A percentile compares a stretch with the other conserved stretches of the same genome.
Evolutionary conservation across 331 rosid species (phyloP).

Genomic region (Cydonia oblonga): DNA sequence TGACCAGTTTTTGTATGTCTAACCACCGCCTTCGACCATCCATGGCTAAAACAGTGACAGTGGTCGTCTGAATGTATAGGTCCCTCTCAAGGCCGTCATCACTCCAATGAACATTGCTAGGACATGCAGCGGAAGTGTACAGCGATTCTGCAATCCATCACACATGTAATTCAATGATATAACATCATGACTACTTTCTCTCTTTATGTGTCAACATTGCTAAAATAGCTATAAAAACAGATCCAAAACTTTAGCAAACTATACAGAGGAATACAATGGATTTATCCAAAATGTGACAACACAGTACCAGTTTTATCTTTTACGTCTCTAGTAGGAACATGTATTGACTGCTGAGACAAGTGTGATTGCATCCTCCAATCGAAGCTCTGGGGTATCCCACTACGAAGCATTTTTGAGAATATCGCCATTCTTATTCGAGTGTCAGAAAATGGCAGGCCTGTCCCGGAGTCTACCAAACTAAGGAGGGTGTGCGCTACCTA

Average conservation of each 20-base stretch:
- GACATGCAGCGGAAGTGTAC: conserved; percentile 46
- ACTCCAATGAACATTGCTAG: conserved; percentile 64
- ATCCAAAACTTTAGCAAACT: neutral
- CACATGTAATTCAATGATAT: neutral
- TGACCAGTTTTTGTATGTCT: conserved; percentile 86
- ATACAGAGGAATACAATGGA: neutral
- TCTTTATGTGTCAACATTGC: neutral
- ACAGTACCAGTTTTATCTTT: conserved; percentile 55
- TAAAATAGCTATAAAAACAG: neutral
- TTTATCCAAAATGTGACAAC: neutral
- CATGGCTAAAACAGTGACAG: conserved; percentile 89
- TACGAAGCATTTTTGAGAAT: conserved; percentile 74
- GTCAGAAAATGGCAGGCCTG: conserved; percentile 65
- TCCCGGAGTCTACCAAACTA: conserved; percentile 67
- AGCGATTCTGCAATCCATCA: conserved; percentile 42
- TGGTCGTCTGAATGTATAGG: conserved; percentile 61
- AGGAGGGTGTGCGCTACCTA: conserved; percentile 94
- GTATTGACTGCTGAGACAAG: conserved; percentile 27
- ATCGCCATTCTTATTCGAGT: conserved; percentile 48
- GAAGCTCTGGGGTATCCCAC: conserved; percentile 69
- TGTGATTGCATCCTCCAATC: conserved; percentile 44
- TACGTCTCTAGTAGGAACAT: conserved; percentile 27
- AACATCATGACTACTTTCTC: neutral
- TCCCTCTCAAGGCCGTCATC: conserved; percentile 93
- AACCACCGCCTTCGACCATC: conserved; percentile 99